These are phyloP conservation scores for Populus hybrid DNA, from an alignment of 441 rosid genomes.

Conservation along the genomic window DNA sequence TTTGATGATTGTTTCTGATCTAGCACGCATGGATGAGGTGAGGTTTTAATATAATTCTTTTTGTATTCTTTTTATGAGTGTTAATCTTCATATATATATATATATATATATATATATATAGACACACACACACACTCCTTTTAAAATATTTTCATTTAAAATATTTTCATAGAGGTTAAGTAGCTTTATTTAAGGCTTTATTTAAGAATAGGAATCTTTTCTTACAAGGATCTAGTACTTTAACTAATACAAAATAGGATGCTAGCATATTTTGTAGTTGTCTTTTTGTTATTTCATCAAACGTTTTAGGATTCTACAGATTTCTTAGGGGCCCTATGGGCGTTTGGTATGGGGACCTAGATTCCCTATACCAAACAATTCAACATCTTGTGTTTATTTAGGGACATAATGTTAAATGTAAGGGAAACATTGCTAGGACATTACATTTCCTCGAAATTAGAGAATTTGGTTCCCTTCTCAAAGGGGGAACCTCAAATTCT, in stretches of 20 bases:
- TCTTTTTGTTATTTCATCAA: background rate
- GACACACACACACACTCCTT: no score
- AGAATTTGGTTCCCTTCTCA: background rate
- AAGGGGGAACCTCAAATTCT: background rate
- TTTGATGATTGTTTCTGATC: slow-evolving; percentile 91
- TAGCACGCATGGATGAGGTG: slow-evolving; percentile 96
- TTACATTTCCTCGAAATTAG: background rate
- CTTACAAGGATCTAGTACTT: background rate
- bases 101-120: no score
- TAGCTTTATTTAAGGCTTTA: no score
- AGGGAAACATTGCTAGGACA: background rate
- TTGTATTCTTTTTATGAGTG: background rate
- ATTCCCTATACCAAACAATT: background rate
- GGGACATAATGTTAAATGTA: background rate
- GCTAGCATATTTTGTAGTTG: background rate
- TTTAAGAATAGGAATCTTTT: background rate
- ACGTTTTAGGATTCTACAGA: background rate
- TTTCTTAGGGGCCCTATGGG: background rate
- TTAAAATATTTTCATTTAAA: no score
- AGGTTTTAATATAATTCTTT: slow-evolving; percentile 17
- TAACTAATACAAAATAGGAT: background rate
- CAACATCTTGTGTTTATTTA: background rate
- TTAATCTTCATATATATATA: no score
- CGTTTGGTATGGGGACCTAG: background rate
- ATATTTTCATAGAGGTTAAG: background rate